Base-by-base conservation (phyloP, 2,329 filamentous ascomycete genomes). In the Neoarthrinium moseri region DNA sequence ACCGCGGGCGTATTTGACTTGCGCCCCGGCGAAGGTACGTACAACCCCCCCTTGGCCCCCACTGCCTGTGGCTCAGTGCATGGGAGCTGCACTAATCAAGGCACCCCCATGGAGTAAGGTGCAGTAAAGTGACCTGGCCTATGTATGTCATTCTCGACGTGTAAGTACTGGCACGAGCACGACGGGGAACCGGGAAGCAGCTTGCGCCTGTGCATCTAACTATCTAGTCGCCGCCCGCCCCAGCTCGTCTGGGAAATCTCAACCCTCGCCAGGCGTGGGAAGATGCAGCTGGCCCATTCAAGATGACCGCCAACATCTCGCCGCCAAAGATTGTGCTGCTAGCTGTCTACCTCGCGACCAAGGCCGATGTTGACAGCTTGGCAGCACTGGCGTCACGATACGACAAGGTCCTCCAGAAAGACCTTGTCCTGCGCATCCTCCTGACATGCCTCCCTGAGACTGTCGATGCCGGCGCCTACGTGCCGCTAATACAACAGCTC, bases 391-490 rank as follows among this genome's bases (percentile, higher is more conserved):
- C 81, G 43, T 71, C 77, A 34, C 48, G 33, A 30, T 71, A 87
- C 55, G 66, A 68, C 43, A 70, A 77, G 45, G 74, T 84, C 29
- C 71, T 94, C 45, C 73, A 77, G 22, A 75, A 78, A 35, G 81
- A 87, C 46, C 69, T 90, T 12, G 62, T 89, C 20, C 73, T 94
- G 47, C 83, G 86, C 35, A 83, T 94, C 43, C 68, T 95, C 18
- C 75, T 95, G 36, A 89, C 85, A 17, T 89, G 86, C 60, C 74
- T 95, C 1, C 89, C 90, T 21, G 88, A 92, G 64, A 84, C 78
- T 34, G 60, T 82, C 5, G 78, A 78, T 5, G 82, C 89, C 5
- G 67, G 66, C n/a, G 62, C 72, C 36, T 91, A 91, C 60, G 70
- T 80, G 15, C 69, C 70, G 12, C 78, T 89, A 42, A 59, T 91